Evolutionary conservation across 78 protist genomes (phyloP).

Genomic region (Monocercomonoides exilis): DNA sequence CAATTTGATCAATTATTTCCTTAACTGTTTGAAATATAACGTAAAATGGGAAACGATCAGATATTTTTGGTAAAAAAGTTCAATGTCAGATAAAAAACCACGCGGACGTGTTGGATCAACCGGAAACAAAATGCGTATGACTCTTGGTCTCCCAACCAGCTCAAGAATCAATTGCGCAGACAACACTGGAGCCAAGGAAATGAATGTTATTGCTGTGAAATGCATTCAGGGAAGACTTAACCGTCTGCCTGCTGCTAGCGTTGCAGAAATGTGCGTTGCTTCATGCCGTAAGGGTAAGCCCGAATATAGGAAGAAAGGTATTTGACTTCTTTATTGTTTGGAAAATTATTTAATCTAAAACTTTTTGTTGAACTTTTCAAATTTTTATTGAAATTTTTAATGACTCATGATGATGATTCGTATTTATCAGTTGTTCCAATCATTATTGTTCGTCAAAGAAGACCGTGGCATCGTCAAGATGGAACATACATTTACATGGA

Average conservation of each 20-base stretch:
- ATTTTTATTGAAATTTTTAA: not conserved
- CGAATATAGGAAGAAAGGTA: constrained; percentile 91
- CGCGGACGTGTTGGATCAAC: not conserved
- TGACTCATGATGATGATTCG: not conserved
- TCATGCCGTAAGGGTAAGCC: constrained; percentile 99
- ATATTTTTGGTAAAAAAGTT: too few relatives aligned
- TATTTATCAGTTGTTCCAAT: constrained; percentile 65
- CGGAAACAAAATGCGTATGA: constrained; percentile 61
- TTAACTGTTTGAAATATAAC: too few relatives aligned
- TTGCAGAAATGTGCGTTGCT: constrained; percentile 90
- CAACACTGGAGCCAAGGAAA: constrained; percentile 99
- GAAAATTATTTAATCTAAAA: not conserved
- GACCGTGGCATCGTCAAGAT: constrained; percentile 87
- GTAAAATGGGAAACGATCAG: too few relatives aligned
- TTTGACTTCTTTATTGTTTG: not conserved
- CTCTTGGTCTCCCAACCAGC: constrained; percentile 81
- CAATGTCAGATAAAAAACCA: too few relatives aligned
- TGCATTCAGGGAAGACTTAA: constrained; percentile 84
- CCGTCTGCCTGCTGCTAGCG: constrained; percentile 89
- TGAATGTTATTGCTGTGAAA: constrained; percentile 94
- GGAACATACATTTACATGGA: constrained; percentile 90
- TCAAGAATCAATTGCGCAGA: constrained; percentile 98
- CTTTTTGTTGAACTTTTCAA: not conserved
- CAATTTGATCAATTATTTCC: too few relatives aligned
- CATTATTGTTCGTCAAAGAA: constrained; percentile 93